Percentiles rank a stretch among this genome's conserved stretches.
phyloP scores from a whole-genome alignment of 2,329 filamentous ascomycete genomes.

The Dryadomyces quercus-mongolicae region DNA sequence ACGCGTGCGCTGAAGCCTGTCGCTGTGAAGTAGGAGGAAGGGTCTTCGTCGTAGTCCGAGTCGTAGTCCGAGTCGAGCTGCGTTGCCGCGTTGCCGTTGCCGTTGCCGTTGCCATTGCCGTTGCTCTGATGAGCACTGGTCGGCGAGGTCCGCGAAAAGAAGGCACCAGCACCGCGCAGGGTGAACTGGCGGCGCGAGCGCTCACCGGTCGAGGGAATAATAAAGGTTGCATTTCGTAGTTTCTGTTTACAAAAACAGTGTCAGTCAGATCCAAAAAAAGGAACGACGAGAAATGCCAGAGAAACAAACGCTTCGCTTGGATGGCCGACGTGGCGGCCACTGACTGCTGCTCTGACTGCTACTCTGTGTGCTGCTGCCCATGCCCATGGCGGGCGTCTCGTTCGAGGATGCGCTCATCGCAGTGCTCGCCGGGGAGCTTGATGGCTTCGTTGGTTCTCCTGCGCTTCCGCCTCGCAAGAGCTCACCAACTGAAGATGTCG shows the following conservation, averaged over 20 bases:
- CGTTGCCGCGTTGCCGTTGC: not conserved
- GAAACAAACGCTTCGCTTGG: slow-evolving; percentile 33
- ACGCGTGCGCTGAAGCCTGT: slow-evolving; percentile 14
- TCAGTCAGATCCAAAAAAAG: too few relatives aligned
- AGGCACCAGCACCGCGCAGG: slow-evolving; percentile 35
- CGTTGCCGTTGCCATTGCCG: slow-evolving; percentile 4
- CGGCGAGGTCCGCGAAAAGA: slow-evolving; percentile 18
- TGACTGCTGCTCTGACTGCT: slow-evolving; percentile 3
- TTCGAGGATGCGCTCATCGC: not conserved
- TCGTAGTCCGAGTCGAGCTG: slow-evolving; percentile 1
- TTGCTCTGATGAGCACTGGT: slow-evolving; percentile 7
- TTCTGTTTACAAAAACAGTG: slow-evolving; percentile 43
- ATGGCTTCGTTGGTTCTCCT: not conserved
- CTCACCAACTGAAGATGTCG: not conserved
- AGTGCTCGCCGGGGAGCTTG: not conserved
- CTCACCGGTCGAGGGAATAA: slow-evolving; percentile 77
- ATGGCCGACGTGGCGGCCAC: slow-evolving; percentile 31
- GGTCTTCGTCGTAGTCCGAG: slow-evolving; percentile 21
- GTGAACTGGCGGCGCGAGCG: slow-evolving; percentile 71
- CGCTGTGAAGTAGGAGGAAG: slow-evolving; percentile 20
- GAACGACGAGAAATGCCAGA: too few relatives aligned
- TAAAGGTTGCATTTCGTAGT: slow-evolving; percentile 75
- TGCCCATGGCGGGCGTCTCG: not conserved
- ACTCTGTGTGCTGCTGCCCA: not conserved
- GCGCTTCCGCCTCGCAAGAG: not conserved